Base-by-base conservation (phyloP, 2,329 filamentous ascomycete genomes). In the Penicillium freii region DNA sequence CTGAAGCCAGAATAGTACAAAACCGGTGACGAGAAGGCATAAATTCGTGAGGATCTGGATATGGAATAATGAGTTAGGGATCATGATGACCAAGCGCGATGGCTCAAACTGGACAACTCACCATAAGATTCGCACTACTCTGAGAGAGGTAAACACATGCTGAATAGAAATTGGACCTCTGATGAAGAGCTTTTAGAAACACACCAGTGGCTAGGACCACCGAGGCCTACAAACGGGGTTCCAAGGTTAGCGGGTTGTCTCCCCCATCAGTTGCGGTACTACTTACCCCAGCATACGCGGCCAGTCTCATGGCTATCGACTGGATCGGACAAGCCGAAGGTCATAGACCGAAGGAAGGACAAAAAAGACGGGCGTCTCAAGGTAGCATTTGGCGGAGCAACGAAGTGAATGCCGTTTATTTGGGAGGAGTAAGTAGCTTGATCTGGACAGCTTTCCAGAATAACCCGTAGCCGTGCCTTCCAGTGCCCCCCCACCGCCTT, bases 141-240 rank as follows among this genome's bases (percentile, higher is more conserved):
- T 97, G 93, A 40, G 92, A 91, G 50, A 99, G 86, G 77, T 97
- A 96, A 48, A 99, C 94, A 78, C 92, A 94, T 65, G 94, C 92
- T 54, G 93, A 95, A 79, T 99, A 99, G 82, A 97, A 99, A 78
- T 99, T 99, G 62, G 94, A 88, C 63, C 94, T 87, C 78, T 97
- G 91, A 71, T 94, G 89, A 77, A 97, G 93, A 61, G 94, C 93
- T 72, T 92, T 94, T 57, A 96, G 78, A 59, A 97, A 83, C 58
- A 96, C 92, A 68, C 87, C 85, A 64, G 86, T 88, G 68, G 93
- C 93, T 72, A 96, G 87, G 77, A 87, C 87, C 74, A 89, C 87
- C 54, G 93, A 97, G 75, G 86, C 83, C 89, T 92, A 50, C 21
- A 47, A 43, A 39, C 38, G 31, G 29, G 29, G n/a, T 45, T 36